Percentiles rank a stretch among this genome's conserved stretches.
These are phyloP conservation scores for Rhynchospora pubera DNA, from an alignment of 176 grass and related monocot genomes.

Conservation along the genomic window DNA sequence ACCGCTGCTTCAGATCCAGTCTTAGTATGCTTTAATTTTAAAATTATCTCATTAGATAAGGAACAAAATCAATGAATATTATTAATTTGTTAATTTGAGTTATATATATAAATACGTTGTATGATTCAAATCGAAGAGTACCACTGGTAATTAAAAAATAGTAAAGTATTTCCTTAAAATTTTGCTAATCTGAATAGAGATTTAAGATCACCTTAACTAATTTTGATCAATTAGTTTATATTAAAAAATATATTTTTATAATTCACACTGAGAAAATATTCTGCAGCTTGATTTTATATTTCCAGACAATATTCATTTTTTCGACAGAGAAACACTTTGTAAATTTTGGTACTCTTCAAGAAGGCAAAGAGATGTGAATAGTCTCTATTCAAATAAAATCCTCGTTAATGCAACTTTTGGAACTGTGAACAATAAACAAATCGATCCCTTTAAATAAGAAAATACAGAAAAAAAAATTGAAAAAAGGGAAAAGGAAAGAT, in stretches of 20 bases:
- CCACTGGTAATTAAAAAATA: not conserved
- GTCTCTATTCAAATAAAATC: not conserved
- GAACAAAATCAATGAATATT: not conserved
- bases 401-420: not conserved
- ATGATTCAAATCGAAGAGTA: too few species aligned
- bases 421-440: not conserved
- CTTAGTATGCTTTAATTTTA: too few species aligned
- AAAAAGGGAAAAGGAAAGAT: not conserved
- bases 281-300: too few species aligned
- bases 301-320: too few species aligned
- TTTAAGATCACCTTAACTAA: not conserved
- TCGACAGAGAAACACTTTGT: too few species aligned
- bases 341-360: not conserved
- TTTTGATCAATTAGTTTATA: not conserved
- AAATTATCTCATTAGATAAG: too few species aligned
- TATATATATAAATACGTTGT: not conserved
- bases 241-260: not conserved
- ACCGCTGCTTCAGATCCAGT: too few species aligned
- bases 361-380: not conserved
- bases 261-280: too few species aligned
- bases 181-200: not conserved
- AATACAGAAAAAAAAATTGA: not conserved
- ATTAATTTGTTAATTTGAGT: not conserved
- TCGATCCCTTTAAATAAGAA: not conserved
- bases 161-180: not conserved